These are phyloP conservation scores for Artemisia annua DNA, from an alignment of 129 eudicot species.

Conservation along the genomic window DNA sequence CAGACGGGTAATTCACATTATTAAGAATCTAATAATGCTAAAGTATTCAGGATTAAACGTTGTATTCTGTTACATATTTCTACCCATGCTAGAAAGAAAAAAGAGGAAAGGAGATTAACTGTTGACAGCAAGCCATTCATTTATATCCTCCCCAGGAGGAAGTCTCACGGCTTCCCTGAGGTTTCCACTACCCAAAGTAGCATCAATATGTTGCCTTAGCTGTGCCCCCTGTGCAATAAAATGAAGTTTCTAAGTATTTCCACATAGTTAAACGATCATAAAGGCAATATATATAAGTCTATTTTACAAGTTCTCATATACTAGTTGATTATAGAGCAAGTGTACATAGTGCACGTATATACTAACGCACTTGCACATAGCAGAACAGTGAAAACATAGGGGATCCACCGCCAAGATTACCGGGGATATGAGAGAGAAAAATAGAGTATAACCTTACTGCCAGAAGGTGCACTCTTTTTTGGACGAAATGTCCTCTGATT, in stretches of 20 bases:
- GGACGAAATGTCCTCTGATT: slow-evolving; percentile 93
- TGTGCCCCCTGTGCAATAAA: slow-evolving; percentile 75
- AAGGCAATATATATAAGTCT: not conserved
- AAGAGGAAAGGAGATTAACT: slow-evolving; percentile 46
- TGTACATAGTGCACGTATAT: not conserved
- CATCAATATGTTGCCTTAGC: slow-evolving; percentile 88
- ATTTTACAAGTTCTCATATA: not conserved
- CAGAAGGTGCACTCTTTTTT: slow-evolving; percentile 93
- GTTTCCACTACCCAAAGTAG: slow-evolving; percentile 95
- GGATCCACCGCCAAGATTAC: too few relatives aligned
- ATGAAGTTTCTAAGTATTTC: not conserved
- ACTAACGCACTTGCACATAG: not conserved
- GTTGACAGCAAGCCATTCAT: slow-evolving; percentile 99
- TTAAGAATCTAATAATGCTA: not conserved
- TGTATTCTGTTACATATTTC: not conserved
- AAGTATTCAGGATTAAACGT: not conserved
- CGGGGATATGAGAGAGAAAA: too few relatives aligned
- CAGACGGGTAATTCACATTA: not conserved
- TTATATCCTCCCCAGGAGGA: slow-evolving; percentile 96
- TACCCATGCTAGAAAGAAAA: not conserved
- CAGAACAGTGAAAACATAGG: not conserved
- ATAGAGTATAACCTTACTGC: slow-evolving; percentile 72
- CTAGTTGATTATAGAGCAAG: not conserved
- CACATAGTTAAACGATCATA: not conserved
- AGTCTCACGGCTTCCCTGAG: slow-evolving; percentile 93